Conservation (phyloP, 106 monocot genomes). For the Alisma plantagoaquatica region DNA sequence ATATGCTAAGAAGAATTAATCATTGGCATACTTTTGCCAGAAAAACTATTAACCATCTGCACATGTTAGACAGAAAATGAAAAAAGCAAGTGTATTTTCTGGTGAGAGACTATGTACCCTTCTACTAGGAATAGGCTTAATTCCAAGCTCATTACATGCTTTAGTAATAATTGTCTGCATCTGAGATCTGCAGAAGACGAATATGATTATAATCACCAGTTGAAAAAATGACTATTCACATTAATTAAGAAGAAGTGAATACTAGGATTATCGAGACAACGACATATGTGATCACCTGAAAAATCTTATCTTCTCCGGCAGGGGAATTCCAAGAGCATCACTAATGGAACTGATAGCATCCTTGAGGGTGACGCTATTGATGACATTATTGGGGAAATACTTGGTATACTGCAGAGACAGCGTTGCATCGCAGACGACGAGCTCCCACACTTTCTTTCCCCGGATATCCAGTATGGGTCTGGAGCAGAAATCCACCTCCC, state of each 20-base stretch:
- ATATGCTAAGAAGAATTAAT: too few relatives aligned
- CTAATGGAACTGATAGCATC: slow-evolving; percentile 63
- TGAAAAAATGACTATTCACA: too few relatives aligned
- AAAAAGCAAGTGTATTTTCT: too few relatives aligned
- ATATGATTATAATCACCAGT: neutral
- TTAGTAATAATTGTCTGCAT: slow-evolving; percentile 93
- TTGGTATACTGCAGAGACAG: slow-evolving; percentile 88
- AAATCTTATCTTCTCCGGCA: slow-evolving; percentile 83
- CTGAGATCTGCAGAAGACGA: slow-evolving; percentile 54
- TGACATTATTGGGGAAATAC: slow-evolving; percentile 90
- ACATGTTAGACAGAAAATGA: too few relatives aligned
- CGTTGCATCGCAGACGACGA: slow-evolving; percentile 73
- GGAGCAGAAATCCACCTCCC: slow-evolving; percentile 98
- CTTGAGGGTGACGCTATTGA: slow-evolving; percentile 87
- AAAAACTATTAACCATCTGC: too few relatives aligned
- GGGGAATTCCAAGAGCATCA: slow-evolving; percentile 36
- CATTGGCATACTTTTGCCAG: too few relatives aligned
- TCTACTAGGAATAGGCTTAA: slow-evolving; percentile 79
- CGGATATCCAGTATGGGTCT: slow-evolving; percentile 75
- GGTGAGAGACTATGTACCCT: slow-evolving; percentile 41
- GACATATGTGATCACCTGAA: slow-evolving; percentile 39
- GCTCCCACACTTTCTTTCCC: slow-evolving; percentile 94
- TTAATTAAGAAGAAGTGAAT: too few relatives aligned
- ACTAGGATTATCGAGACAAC: too few relatives aligned
- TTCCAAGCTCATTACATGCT: slow-evolving; percentile 81